phyloP scores from a whole-genome alignment of 179 eudicot genomes.

The Carnegiea gigantea region DNA sequence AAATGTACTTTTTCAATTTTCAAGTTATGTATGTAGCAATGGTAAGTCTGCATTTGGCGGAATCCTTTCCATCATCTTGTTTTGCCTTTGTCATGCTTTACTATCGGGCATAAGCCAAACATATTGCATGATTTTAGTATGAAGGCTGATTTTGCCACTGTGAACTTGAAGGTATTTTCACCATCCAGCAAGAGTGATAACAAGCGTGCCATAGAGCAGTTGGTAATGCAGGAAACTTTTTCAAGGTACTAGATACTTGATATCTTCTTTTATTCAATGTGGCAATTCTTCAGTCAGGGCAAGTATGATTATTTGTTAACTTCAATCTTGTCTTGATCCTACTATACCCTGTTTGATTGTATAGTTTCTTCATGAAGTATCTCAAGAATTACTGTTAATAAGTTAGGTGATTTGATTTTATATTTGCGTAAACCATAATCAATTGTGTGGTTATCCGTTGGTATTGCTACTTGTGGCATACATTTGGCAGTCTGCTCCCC shows the following conservation, averaged over 20 bases:
- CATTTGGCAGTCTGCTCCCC: not conserved
- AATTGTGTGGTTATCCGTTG: no score
- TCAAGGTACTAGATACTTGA: conserved; percentile 53
- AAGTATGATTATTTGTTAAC: not conserved
- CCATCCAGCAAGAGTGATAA: conserved; percentile 44
- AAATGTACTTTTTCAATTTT: not conserved
- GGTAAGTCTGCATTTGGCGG: not conserved
- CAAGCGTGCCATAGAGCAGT: conserved; percentile 55
- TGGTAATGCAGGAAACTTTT: conserved; percentile 62
- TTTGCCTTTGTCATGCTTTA: not conserved
- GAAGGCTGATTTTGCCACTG: conserved; percentile 20
- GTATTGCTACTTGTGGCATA: no score
- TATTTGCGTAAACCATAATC: no score
- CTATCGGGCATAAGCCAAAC: not conserved
- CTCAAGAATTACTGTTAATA: not conserved
- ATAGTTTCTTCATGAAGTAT: not conserved
- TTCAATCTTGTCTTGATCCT: not conserved
- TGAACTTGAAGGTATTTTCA: conserved; percentile 29
- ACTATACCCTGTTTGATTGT: not conserved
- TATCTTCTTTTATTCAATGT: conserved; percentile 4
- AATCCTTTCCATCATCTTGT: not conserved
- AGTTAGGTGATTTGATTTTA: not conserved
- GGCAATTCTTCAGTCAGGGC: not conserved
- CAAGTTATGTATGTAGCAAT: not conserved
- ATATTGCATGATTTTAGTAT: conserved; percentile 8